Evolutionary conservation across 805 yeast genomes (phyloP).

Genomic region (Starmerella gropengiesseri): DNA sequence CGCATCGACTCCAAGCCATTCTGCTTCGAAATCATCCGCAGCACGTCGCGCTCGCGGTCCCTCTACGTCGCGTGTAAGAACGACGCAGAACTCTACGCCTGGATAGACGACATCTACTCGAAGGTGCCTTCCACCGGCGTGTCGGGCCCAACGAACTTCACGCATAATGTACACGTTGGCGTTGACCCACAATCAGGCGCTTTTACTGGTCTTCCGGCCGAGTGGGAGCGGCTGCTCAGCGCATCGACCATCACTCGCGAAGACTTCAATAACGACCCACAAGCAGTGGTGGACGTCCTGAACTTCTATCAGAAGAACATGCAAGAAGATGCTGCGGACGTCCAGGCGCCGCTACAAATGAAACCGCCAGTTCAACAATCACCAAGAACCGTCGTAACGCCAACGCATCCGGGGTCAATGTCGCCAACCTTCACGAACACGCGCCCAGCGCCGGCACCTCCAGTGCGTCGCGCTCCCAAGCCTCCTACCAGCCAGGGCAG

Average conservation of each 20-base stretch:
- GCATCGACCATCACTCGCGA: slow-evolving; percentile 80
- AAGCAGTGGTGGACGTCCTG: slow-evolving; percentile 85
- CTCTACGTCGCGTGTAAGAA: slow-evolving; percentile 65
- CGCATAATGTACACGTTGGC: slow-evolving; percentile 93
- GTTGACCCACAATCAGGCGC: slow-evolving; percentile 74
- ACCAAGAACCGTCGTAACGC: too few relatives aligned
- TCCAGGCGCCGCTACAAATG: slow-evolving; percentile 10
- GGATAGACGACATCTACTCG: slow-evolving; percentile 74
- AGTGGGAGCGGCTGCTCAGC: slow-evolving; percentile 75
- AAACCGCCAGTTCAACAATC: slow-evolving; percentile 5
- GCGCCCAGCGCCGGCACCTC: slow-evolving; percentile 20
- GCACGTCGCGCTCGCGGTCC: slow-evolving; percentile 39
- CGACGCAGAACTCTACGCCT: slow-evolving; percentile 68
- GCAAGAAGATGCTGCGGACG: slow-evolving; percentile 16
- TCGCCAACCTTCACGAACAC: slow-evolving; percentile 18
- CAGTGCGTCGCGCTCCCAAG: slow-evolving; percentile 20
- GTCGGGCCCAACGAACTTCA: slow-evolving; percentile 86
- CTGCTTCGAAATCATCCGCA: slow-evolving; percentile 60
- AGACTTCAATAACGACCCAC: slow-evolving; percentile 86
- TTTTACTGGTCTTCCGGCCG: slow-evolving; percentile 83
- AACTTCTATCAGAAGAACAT: slow-evolving; percentile 48
- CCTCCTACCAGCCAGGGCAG: too few relatives aligned
- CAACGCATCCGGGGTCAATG: not conserved
- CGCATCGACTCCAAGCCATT: slow-evolving; percentile 63
- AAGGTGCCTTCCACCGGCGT: slow-evolving; percentile 41